Evolutionary conservation across 768 basidiomycete genomes (phyloP), one percentile per base, ranked within the genome.

Genomic region (Podaxis sp.): DNA sequence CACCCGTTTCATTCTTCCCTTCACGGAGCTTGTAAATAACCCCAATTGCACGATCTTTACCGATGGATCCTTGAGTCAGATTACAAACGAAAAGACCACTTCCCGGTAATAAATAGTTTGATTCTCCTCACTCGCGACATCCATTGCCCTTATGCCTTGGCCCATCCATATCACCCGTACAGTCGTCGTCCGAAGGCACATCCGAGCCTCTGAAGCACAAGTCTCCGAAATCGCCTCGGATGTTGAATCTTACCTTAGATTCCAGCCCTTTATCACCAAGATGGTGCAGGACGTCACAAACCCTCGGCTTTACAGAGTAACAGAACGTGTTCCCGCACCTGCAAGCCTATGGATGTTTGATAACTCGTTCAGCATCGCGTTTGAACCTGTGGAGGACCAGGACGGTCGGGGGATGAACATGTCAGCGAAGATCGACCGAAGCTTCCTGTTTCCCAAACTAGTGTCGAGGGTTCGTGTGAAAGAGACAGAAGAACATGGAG

Each of bases 101-200:
- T 22, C 43, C 6, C n/a, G 43, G 9, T 22, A 46, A 46, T 46
- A 22, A n/a, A 46, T 46, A 46, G n/a, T 8, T 17, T 46, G 43
- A 19, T 7, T 40, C 37, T 8, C 54, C 13, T 19, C 27, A 55
- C n/a, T 36, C 36, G 33, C 19, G 4, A 8, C 36, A 55, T 55
- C 54, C 5, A 19, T 38, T 13, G 36, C 41, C n/a, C 64, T 15
- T 33, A 67, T 65, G 63, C 67, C 74, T 63, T 77, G 73, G 73
- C 69, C 70, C 15, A 65, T 80, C 61, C 71, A 72, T 61, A 57
- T 68, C 19, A 70, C 70, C 47, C 73, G 71, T 37, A 65, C 69
- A 17, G 63, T 73, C 4, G 37, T 62, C 22, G 61, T 71, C 12
- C 66, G 63, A 9, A 75, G 70, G 63, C 66, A 33, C 2, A 64